Evolutionary conservation across 192 early-diverging fungal genomes (phyloP).

Genomic region (Oehlia diaphana): DNA sequence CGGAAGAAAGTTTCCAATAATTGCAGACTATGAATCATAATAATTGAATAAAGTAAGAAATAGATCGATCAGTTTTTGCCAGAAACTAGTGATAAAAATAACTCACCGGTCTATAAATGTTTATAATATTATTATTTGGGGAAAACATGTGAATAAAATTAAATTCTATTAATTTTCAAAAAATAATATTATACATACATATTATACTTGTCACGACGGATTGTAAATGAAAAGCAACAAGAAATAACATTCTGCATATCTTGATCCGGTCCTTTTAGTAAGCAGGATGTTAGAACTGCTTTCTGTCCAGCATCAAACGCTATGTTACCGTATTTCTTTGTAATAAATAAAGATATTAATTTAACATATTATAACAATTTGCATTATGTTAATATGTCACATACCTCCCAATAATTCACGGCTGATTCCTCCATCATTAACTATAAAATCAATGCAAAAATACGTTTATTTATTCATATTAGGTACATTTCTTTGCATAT

Average conservation of each 20-base stretch:
- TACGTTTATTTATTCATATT: background rate
- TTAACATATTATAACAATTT: background rate
- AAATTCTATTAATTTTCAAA: background rate
- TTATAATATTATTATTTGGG: background rate
- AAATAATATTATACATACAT: constrained; percentile 58
- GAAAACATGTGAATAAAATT: background rate
- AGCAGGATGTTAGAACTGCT: constrained; percentile 91
- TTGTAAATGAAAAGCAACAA: constrained; percentile 96
- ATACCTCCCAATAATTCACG: constrained; percentile 95
- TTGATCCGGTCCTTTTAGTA: constrained; percentile 66
- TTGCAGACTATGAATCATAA: constrained; percentile 42
- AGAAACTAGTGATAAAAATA: background rate
- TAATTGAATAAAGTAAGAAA: background rate
- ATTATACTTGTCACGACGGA: constrained; percentile 91
- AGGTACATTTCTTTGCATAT: background rate
- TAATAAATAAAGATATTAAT: background rate
- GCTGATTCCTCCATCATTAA: constrained; percentile 90
- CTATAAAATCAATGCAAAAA: constrained; percentile 54
- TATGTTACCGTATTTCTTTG: constrained; percentile 92
- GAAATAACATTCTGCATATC: constrained; percentile 55
- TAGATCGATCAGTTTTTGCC: background rate
- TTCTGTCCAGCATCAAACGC: constrained; percentile 97
- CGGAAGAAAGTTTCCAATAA: constrained; percentile 74
- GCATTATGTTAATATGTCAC: background rate
- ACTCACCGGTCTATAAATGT: constrained; percentile 19